A percentile compares a stretch with the other conserved stretches of the same genome.
phyloP scores from a whole-genome alignment of 495 filamentous ascomycete genomes.

The Paragyromitra xinjiangensis region DNA sequence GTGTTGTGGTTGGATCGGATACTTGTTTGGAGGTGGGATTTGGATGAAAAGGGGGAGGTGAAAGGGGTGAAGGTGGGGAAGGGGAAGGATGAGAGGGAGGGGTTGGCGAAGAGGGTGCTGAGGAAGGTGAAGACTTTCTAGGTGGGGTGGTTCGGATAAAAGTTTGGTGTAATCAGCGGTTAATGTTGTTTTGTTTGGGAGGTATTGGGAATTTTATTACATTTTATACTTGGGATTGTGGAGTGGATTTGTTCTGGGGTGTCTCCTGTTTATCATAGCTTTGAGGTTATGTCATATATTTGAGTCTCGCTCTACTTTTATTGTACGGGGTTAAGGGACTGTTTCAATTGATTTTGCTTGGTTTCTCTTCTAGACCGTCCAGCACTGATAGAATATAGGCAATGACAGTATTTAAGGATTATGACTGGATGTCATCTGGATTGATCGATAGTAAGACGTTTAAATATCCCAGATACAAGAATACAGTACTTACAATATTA shows the following conservation, averaged over 20 bases:
- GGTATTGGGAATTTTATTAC: neutral
- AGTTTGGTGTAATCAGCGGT: neutral
- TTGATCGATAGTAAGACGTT: too few relatives aligned
- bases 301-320: too few relatives aligned
- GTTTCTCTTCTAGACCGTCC: too few relatives aligned
- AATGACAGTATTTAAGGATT: too few relatives aligned
- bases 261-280: neutral
- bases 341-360: too few relatives aligned
- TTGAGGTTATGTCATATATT: too few relatives aligned
- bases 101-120: conserved; percentile 9
- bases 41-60: conserved; percentile 4
- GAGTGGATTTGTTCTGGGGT: neutral
- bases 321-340: too few relatives aligned
- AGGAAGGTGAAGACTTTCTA: conserved; percentile 20
- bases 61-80: neutral
- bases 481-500: too few relatives aligned
- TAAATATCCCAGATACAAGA: too few relatives aligned
- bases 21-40: conserved; percentile 42
- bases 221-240: neutral
- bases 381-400: too few relatives aligned
- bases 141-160: neutral
- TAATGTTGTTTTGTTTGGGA: neutral
- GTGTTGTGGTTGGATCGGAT: conserved; percentile 39
- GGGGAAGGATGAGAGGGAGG: neutral
- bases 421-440: too few relatives aligned